Conservation (phyloP, 352 stramenopile species). For the Thalassiosira pacifica region DNA sequence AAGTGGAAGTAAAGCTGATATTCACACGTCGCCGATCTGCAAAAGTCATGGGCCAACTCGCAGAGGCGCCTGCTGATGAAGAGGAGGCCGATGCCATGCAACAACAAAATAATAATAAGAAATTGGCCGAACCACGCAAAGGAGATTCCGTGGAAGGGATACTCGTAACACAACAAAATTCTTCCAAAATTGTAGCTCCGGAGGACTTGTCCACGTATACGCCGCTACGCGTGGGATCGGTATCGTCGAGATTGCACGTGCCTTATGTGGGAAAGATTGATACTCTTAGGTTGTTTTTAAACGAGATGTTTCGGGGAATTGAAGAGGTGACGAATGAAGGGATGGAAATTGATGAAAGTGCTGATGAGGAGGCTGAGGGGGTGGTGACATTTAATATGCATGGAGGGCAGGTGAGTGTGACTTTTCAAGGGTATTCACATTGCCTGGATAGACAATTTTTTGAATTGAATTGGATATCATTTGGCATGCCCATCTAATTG, state of each 20-base stretch:
- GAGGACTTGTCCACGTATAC: slow-evolving; percentile 87
- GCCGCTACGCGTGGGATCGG: slow-evolving; percentile 77
- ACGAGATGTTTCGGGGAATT: slow-evolving; percentile 85
- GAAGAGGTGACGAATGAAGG: slow-evolving; percentile 51
- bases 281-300: slow-evolving; percentile 81
- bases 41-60: slow-evolving; percentile 86
- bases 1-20: slow-evolving; percentile 86
- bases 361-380: slow-evolving; percentile 24
- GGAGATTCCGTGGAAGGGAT: slow-evolving; percentile 81
- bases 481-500: not conserved
- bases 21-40: slow-evolving; percentile 85
- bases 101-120: slow-evolving; percentile 25
- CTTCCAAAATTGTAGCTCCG: slow-evolving; percentile 82
- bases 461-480: slow-evolving; percentile 7
- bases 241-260: slow-evolving; percentile 84
- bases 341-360: slow-evolving; percentile 19
- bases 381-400: slow-evolving; percentile 70
- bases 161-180: slow-evolving; percentile 87
- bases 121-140: slow-evolving; percentile 50
- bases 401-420: slow-evolving; percentile 63
- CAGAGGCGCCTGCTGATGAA: slow-evolving; percentile 44
- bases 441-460: not conserved
- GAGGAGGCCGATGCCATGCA: slow-evolving; percentile 43
- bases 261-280: slow-evolving; percentile 79
- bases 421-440: no score